Conservation (phyloP, 2,329 filamentous ascomycete genomes). For the Rugonectria rugulosa region DNA sequence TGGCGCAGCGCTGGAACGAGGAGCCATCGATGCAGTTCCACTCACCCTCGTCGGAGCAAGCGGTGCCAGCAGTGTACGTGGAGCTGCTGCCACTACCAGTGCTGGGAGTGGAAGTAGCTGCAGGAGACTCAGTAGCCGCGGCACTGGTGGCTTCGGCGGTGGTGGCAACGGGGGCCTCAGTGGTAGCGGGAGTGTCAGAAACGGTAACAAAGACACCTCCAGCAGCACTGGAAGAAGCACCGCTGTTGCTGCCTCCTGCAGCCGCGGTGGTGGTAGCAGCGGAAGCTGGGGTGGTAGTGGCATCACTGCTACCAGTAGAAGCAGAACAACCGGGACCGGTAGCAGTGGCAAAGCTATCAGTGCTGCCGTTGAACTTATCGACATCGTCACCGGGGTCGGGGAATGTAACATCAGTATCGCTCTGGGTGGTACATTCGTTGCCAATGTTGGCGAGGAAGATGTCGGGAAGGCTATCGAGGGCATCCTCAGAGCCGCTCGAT, state of each 20-base stretch:
- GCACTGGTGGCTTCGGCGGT: slow-evolving; percentile 26
- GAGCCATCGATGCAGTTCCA: slow-evolving; percentile 63
- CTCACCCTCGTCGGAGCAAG: slow-evolving; percentile 56
- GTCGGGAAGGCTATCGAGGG: slow-evolving; percentile 70
- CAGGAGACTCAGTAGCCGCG: no score
- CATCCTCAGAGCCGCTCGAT: slow-evolving; percentile 54
- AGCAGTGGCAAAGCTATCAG: slow-evolving; percentile 44
- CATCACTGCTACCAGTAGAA: slow-evolving; percentile 38
- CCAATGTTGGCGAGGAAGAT: slow-evolving; percentile 74
- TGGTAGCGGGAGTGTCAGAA: slow-evolving; percentile 26
- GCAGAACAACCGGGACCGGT: slow-evolving; percentile 34
- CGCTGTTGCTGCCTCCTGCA: slow-evolving; percentile 7
- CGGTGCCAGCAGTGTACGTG: slow-evolving; percentile 50
- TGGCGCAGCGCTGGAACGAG: slow-evolving; percentile 63
- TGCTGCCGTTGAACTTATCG: slow-evolving; percentile 53
- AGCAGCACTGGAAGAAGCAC: slow-evolving; percentile 26
- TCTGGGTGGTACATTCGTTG: slow-evolving; percentile 60
- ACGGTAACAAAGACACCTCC: slow-evolving; percentile 54
- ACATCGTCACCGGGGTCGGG: slow-evolving; percentile 67
- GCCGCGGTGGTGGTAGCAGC: slow-evolving; percentile 29
- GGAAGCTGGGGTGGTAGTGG: slow-evolving; percentile 43
- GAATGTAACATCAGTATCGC: slow-evolving; percentile 63
- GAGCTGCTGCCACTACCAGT: slow-evolving; percentile 38
- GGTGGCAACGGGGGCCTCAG: slow-evolving; percentile 33
- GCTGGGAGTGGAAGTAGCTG: slow-evolving; percentile 20